Conservation (phyloP, 352 stramenopile genomes). For the Thraustotheca clavata region DNA sequence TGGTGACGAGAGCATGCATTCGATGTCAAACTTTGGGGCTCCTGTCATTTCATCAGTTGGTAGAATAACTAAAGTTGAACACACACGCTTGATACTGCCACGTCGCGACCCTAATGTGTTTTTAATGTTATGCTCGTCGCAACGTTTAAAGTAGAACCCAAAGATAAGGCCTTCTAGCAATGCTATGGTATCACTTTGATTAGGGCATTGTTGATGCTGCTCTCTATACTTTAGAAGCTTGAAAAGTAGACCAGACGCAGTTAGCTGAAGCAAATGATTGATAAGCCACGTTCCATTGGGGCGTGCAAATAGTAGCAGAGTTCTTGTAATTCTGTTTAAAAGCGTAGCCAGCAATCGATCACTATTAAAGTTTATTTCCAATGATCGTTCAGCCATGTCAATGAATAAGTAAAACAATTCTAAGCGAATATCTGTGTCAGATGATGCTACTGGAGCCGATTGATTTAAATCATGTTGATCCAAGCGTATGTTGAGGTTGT, state of each 20-base stretch:
- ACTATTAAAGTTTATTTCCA: neutral
- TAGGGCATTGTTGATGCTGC: neutral
- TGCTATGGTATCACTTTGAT: neutral
- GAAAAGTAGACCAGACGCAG: neutral
- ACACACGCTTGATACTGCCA: neutral
- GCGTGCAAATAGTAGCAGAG: neutral
- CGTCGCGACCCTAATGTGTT: neutral
- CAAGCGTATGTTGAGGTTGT: neutral
- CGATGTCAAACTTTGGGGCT: neutral
- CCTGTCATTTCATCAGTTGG: neutral
- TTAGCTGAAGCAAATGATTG: neutral
- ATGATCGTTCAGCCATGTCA: constrained; percentile 7
- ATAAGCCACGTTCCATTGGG: neutral
- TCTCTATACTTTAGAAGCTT: neutral
- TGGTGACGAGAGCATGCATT: neutral
- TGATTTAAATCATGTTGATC: neutral
- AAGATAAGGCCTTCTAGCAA: constrained; percentile 10
- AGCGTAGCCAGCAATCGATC: neutral
- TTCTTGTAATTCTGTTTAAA: neutral
- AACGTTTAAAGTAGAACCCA: neutral
- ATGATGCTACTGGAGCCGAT: neutral
- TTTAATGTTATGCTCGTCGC: neutral
- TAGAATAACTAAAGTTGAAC: neutral
- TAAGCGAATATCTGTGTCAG: neutral
- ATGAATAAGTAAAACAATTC: constrained; percentile 3